Conservation (phyloP, 2,329 filamentous ascomycete genomes). For the Diaporthe sp. region DNA sequence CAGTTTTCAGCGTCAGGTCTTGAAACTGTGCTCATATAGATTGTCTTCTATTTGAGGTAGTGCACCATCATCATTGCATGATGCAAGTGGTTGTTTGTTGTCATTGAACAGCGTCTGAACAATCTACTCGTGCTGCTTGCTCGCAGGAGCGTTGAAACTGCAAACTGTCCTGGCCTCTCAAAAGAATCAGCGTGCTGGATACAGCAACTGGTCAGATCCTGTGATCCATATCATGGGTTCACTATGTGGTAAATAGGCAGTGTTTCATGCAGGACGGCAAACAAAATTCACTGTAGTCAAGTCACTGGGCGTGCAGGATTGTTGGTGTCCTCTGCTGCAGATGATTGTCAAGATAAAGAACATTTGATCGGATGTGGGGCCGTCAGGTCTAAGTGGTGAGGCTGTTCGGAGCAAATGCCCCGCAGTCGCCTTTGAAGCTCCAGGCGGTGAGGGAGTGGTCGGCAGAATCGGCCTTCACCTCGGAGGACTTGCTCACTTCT, state of each 20-base stretch:
- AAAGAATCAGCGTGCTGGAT: too few species aligned
- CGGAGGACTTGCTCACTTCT: neutral
- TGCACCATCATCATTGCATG: neutral
- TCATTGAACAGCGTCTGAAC: neutral
- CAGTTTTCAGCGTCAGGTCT: too few species aligned
- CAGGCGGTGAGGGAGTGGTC: neutral
- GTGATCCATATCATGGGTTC: neutral
- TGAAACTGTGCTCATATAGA: neutral
- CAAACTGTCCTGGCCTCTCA: neutral
- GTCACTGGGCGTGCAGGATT: neutral
- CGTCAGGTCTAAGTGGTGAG: too few species aligned
- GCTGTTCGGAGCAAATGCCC: conserved; percentile 2
- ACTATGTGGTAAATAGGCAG: neutral
- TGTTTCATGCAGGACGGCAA: neutral
- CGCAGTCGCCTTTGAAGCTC: neutral
- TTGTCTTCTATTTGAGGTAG: neutral
- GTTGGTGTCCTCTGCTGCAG: neutral
- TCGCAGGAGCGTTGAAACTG: neutral
- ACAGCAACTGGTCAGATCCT: neutral
- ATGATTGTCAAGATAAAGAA: neutral
- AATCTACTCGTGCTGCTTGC: neutral
- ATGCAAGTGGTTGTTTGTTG: neutral
- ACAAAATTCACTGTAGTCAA: neutral
- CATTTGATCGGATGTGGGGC: neutral
- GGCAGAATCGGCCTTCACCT: neutral